These are phyloP conservation scores for Phalaenopsis aphrodite DNA, from an alignment of 106 monocot genomes.

Conservation along the genomic window DNA sequence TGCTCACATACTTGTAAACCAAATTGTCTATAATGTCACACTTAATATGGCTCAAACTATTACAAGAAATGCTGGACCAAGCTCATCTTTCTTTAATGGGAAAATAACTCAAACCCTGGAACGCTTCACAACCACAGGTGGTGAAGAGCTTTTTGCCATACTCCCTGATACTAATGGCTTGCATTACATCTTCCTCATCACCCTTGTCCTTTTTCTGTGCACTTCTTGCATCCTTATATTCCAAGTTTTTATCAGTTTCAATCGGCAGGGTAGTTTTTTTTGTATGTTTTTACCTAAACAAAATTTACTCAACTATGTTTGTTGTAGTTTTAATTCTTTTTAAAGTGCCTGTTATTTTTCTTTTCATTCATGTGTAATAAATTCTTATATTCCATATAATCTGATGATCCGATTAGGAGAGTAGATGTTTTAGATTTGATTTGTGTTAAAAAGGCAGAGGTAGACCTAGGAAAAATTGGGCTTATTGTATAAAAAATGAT, in stretches of 20 bases:
- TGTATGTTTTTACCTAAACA: background rate
- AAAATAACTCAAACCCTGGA: background rate
- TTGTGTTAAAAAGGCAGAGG: no score
- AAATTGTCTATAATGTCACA: background rate
- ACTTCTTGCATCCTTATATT: background rate
- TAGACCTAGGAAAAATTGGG: no score
- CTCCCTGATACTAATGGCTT: background rate
- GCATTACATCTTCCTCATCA: background rate
- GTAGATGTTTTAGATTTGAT: no score
- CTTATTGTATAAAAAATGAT: no score
- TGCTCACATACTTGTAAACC: background rate
- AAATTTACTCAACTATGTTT: no score
- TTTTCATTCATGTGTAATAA: no score
- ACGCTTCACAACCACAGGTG: background rate
- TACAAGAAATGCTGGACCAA: background rate
- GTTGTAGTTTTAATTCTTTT: no score
- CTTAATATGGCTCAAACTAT: background rate
- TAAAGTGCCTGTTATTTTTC: no score
- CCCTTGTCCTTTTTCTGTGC: background rate
- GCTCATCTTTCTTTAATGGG: background rate
- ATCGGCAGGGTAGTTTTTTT: background rate
- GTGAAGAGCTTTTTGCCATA: background rate
- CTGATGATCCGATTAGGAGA: no score
- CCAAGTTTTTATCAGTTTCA: background rate
- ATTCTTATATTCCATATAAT: no score